Evolutionary conservation across 176 grass and related monocot genomes (phyloP).

Genomic region (Carex cristatella): DNA sequence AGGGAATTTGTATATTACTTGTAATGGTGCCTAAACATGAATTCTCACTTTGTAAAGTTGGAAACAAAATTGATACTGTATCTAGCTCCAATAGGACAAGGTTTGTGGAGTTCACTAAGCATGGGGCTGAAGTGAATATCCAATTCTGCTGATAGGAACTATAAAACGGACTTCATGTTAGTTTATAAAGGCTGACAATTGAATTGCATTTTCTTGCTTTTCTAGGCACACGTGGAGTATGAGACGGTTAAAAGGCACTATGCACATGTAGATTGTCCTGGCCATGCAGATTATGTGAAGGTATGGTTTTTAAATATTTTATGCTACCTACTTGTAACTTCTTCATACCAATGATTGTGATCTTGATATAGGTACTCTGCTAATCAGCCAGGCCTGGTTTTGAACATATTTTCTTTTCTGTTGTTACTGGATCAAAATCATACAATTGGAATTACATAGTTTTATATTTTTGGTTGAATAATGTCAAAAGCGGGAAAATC

Average conservation of each 20-base stretch:
- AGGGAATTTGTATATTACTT: neutral
- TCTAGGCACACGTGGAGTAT: constrained; percentile 96
- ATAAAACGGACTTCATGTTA: neutral
- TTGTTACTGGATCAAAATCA: neutral
- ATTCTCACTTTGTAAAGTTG: neutral
- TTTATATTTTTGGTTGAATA: neutral
- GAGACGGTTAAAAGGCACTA: constrained; percentile 91
- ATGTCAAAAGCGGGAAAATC: no score
- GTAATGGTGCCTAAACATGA: neutral
- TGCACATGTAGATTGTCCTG: constrained; percentile 92
- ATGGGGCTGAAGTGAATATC: neutral
- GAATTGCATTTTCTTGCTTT: neutral
- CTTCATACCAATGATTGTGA: neutral
- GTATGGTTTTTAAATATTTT: constrained; percentile 32
- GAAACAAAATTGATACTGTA: neutral
- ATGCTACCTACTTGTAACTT: neutral
- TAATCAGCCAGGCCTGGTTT: neutral
- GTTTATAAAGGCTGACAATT: neutral
- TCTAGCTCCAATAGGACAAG: neutral
- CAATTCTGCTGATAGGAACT: neutral
- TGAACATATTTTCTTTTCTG: neutral
- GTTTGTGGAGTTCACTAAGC: neutral
- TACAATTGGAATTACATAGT: neutral
- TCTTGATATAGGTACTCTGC: neutral
- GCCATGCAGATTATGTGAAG: constrained; percentile 98